Evolutionary conservation across 139 green algal genomes (phyloP).

Genomic region (Pycnococcus provasolii): DNA sequence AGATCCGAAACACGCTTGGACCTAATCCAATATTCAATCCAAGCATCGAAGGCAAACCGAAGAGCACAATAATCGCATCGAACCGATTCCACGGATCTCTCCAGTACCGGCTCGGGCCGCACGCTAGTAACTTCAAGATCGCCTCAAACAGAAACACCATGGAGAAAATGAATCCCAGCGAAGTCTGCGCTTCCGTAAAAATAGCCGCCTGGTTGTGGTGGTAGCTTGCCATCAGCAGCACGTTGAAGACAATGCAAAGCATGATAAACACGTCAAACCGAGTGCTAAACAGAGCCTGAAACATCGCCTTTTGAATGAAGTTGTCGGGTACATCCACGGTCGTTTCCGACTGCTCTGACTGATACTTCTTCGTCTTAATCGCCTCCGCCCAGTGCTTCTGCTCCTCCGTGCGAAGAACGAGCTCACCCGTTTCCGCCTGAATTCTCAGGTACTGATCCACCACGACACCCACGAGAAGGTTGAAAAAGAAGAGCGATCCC

Average conservation of each 20-base stretch:
- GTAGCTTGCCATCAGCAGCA: conserved; percentile 17
- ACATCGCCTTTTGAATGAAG: no score
- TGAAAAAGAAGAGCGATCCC: conserved; percentile 3
- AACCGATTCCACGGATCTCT: conserved; percentile 21
- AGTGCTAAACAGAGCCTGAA: neutral
- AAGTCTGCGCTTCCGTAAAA: neutral
- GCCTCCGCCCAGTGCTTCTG: conserved; percentile 14
- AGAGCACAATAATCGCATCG: conserved; percentile 26
- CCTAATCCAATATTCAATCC: conserved; percentile 1
- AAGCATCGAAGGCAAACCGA: conserved; percentile 2
- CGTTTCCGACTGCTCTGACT: neutral
- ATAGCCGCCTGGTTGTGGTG: conserved; percentile 9
- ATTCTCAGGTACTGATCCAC: conserved; percentile 6
- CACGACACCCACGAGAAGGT: conserved; percentile 11
- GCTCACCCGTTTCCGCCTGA: neutral
- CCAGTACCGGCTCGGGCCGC: no score
- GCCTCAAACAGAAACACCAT: no score
- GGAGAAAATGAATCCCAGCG: neutral
- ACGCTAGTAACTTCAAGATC: no score
- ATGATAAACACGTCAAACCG: conserved; percentile 27
- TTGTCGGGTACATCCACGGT: no score
- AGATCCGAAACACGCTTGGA: conserved; percentile 8
- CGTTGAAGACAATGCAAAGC: conserved; percentile 23
- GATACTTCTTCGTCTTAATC: conserved; percentile 7
- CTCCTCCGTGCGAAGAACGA: conserved; percentile 5